Conservation (phyloP, 2,329 filamentous ascomycete species). For the Fusarium ramigenum region DNA sequence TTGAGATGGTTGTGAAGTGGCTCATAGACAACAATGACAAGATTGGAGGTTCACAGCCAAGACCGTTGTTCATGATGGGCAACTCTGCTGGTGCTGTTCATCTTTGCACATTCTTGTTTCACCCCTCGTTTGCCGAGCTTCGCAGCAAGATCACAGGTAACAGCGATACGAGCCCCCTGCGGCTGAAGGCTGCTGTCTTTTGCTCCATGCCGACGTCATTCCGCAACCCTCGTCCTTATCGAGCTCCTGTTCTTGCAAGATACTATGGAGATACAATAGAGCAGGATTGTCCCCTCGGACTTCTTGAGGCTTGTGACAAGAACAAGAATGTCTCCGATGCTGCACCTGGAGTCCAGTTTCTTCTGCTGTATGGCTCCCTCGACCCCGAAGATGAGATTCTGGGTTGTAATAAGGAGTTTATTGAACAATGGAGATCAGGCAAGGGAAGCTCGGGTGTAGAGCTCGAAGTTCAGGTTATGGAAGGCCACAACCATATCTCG, state of each 20-base stretch:
- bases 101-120: neutral
- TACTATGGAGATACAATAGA: neutral
- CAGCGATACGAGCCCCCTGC: neutral
- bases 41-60: neutral
- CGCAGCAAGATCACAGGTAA: neutral
- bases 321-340: neutral
- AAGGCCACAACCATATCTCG: neutral
- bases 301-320: neutral
- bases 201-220: neutral
- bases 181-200: neutral
- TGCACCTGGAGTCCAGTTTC: neutral
- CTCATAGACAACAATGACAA: neutral
- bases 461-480: neutral
- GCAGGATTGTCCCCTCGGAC: neutral
- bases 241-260: neutral
- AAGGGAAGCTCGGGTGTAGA: neutral
- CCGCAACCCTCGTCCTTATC: neutral
- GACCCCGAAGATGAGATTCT: neutral
- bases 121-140: neutral
- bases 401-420: neutral
- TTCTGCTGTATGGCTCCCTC: neutral
- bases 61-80: neutral
- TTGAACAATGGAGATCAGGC: neutral
- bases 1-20: neutral
- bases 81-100: neutral